A percentile compares a stretch with the other conserved stretches of the same genome.
Evolutionary conservation across 106 monocot species (phyloP).

Genomic region (Hemerocallis citrina): DNA sequence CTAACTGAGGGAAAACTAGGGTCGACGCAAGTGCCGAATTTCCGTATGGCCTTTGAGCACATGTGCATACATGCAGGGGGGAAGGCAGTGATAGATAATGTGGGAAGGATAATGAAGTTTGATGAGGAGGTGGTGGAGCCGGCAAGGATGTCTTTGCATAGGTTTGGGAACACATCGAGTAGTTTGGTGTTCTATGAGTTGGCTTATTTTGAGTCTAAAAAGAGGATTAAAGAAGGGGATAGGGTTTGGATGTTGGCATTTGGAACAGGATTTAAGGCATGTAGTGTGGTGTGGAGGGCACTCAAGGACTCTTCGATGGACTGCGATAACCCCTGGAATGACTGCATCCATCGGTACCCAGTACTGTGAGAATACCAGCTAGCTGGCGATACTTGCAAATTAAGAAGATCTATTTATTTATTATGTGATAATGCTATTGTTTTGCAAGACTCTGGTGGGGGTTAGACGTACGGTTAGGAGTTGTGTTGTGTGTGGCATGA

Average conservation of each 20-base stretch:
- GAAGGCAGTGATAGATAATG: slow-evolving; percentile 46
- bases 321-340: slow-evolving; percentile 45
- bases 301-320: slow-evolving; percentile 21
- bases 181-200: slow-evolving; percentile 70
- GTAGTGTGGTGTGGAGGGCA: slow-evolving; percentile 41
- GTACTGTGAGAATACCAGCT: too few relatives aligned
- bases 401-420: too few relatives aligned
- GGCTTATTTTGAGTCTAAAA: slow-evolving; percentile 60
- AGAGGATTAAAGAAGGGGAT: slow-evolving; percentile 36
- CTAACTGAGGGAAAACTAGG: neutral
- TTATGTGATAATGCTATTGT: too few relatives aligned
- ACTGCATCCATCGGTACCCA: slow-evolving; percentile 47
- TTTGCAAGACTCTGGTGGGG: too few relatives aligned
- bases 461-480: too few relatives aligned
- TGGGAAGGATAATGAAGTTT: slow-evolving; percentile 24
- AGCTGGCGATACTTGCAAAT: too few relatives aligned
- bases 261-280: slow-evolving; percentile 65
- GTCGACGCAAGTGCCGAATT: slow-evolving; percentile 36
- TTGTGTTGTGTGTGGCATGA: too few relatives aligned
- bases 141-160: slow-evolving; percentile 58
- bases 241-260: slow-evolving; percentile 68
- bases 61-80: slow-evolving; percentile 53
- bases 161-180: slow-evolving; percentile 76
- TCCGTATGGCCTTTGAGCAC: slow-evolving; percentile 53
- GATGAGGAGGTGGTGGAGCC: slow-evolving; percentile 29